These are phyloP conservation scores for Pestalotiopsis sp. DNA, from an alignment of 2,329 filamentous ascomycete species.

Conservation along the genomic window DNA sequence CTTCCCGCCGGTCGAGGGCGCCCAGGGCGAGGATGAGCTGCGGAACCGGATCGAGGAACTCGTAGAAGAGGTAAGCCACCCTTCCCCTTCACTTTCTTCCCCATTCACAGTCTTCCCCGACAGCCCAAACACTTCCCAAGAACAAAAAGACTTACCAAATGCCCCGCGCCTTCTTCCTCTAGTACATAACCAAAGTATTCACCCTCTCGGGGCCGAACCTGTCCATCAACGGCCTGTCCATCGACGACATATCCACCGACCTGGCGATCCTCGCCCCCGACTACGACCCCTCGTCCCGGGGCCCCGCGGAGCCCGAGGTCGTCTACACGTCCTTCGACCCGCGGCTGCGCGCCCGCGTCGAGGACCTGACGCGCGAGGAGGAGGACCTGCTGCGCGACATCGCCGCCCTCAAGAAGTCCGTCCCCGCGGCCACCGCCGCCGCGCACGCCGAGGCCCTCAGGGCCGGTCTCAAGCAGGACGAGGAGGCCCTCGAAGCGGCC, in stretches of 20 bases:
- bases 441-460: slow-evolving; percentile 43
- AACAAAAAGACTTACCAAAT: background rate
- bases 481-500: slow-evolving; percentile 39
- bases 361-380: slow-evolving; percentile 63
- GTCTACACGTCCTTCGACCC: slow-evolving; percentile 63
- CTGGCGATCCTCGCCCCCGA: slow-evolving; percentile 36
- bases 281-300: slow-evolving; percentile 15
- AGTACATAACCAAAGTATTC: slow-evolving; percentile 67
- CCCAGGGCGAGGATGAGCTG: slow-evolving; percentile 55
- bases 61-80: slow-evolving; percentile 54
- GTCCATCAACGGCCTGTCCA: slow-evolving; percentile 62
- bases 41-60: slow-evolving; percentile 61
- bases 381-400: slow-evolving; percentile 67
- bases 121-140: background rate
- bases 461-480: slow-evolving; percentile 47
- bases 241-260: slow-evolving; percentile 34
- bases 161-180: background rate
- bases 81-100: background rate
- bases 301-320: slow-evolving; percentile 35
- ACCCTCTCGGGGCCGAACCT: slow-evolving; percentile 60
- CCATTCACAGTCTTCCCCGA: background rate
- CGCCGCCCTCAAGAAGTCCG: slow-evolving; percentile 58
- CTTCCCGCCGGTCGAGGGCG: slow-evolving; percentile 65
- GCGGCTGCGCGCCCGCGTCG: slow-evolving; percentile 60
- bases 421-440: slow-evolving; percentile 48